Evolutionary conservation across 75 land plant species (phyloP).

Genomic region (Selaginella moellendorffii): DNA sequence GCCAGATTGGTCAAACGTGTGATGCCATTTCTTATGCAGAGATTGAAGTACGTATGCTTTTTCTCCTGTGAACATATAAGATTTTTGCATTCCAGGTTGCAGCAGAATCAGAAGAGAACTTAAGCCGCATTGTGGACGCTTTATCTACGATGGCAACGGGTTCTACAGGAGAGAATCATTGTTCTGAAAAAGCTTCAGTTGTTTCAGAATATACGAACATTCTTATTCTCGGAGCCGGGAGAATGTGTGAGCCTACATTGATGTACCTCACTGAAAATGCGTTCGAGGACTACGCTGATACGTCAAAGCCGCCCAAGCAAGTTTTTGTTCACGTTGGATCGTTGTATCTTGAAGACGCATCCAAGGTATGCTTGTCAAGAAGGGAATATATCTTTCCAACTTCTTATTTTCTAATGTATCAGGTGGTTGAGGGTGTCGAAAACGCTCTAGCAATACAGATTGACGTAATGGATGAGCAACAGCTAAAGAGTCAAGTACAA

Average conservation of each 20-base stretch:
- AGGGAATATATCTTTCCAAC: too few relatives aligned
- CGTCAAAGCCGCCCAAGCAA: too few relatives aligned
- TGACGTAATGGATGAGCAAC: constrained; percentile 41
- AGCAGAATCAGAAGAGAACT: constrained; percentile 46
- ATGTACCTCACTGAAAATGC: constrained; percentile 27
- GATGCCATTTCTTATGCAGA: constrained; percentile 71
- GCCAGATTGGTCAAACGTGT: constrained; percentile 78
- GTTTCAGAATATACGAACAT: constrained; percentile 27
- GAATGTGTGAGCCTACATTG: constrained; percentile 90
- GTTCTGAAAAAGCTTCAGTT: constrained; percentile 18
- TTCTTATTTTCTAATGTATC: constrained; percentile 7
- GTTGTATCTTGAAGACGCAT: constrained; percentile 73
- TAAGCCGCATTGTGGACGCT: constrained; percentile 55
- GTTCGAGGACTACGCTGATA: not conserved
- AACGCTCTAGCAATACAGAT: constrained; percentile 69
- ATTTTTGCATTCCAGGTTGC: constrained; percentile 45
- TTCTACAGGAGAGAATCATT: constrained; percentile 11
- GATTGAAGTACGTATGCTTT: constrained; percentile 50
- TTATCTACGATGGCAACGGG: constrained; percentile 47
- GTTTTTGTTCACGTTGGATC: constrained; percentile 72
- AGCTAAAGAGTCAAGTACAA: constrained; percentile 37
- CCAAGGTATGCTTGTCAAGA: constrained; percentile 42
- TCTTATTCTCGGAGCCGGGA: constrained; percentile 86
- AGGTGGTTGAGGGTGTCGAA: constrained; percentile 61
- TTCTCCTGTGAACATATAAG: too few relatives aligned